Base-by-base conservation (phyloP, 192 early-diverging fungal species). In the Coemansia sp. region DNA sequence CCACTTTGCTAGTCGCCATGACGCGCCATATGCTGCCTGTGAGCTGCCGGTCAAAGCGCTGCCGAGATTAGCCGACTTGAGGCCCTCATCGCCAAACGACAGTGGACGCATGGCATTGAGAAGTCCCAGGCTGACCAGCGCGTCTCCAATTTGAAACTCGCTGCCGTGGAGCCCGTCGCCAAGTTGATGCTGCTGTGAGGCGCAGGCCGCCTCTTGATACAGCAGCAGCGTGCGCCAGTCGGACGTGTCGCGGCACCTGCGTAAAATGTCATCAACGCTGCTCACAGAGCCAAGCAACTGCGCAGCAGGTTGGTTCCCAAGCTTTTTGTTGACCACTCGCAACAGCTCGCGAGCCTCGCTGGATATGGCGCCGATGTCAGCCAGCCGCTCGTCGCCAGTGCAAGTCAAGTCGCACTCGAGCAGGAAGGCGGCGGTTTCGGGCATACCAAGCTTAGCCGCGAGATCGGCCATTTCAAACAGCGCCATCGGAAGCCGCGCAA, bases 391-490 rank as follows among this genome's bases (percentile, higher is more conserved):
- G 3, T 41, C 71, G 8, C 61, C 67, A 1, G 74, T 67, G 51
- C 79, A 82, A 1, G 70, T 73, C 46, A 82, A 47, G 46, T 82
- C 79, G 47, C 67, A 76, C 17, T 82, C 79, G n/a, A 82, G 70
- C 61, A 82, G 47, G 25, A 82, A 76, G 27, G 71, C 74, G 0
- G 79, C 65, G 2, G 74, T 72, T 31, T 73, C 74, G 11, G 61
- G 67, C 74, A 73, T 73, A 10, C 58, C 70, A 12, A 82, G 64
- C 36, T 62, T 63, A 2, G 64, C 62, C 11, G 79, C 79, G 24
- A 82, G 38, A 56, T 75, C 67, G 8, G 79, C 79, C 40, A 76
- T 54, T 43, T 82, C 79, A 68, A 82, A 82, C 37, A 82, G 64
- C 8, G 74, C 70, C 41, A 82, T 10, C 3, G 79, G 79, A 15